These are phyloP conservation scores for Adansonia madagascariensis DNA, from an alignment of 441 rosid species.

Conservation along the genomic window DNA sequence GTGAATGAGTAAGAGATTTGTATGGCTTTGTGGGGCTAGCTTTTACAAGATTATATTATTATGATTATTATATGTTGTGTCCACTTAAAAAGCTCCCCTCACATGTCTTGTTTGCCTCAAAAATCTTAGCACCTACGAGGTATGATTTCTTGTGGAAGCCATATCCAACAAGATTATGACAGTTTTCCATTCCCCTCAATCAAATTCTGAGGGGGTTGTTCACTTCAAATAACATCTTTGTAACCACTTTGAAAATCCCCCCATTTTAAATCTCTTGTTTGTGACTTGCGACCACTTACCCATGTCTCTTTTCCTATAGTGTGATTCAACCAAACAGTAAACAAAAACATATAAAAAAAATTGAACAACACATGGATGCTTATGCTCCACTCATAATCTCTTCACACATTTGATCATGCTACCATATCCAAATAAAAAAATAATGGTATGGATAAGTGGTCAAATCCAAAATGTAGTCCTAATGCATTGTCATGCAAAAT, in stretches of 20 bases:
- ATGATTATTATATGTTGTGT: neutral
- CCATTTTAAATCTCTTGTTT: neutral
- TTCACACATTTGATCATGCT: neutral
- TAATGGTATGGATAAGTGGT: too few species aligned
- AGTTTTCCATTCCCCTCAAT: neutral
- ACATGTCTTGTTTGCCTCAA: conserved; percentile 34
- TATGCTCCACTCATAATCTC: neutral
- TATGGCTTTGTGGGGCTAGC: conserved; percentile 30
- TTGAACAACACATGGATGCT: neutral
- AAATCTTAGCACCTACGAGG: conserved; percentile 31
- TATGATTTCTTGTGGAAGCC: conserved; percentile 40
- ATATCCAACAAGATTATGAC: conserved; percentile 22
- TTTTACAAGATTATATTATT: neutral
- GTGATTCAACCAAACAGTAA: neutral
- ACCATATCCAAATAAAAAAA: too few species aligned
- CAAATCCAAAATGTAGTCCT: too few species aligned
- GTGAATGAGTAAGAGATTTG: neutral
- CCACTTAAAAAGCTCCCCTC: conserved; percentile 23
- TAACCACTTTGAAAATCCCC: neutral
- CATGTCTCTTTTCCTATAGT: neutral
- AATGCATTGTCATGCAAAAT: too few species aligned
- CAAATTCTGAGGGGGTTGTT: neutral
- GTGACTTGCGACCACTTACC: neutral
- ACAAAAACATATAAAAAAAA: neutral
- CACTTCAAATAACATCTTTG: neutral